Base-by-base conservation (phyloP, 2,329 filamentous ascomycete genomes). In the Fusarium sublunatum region DNA sequence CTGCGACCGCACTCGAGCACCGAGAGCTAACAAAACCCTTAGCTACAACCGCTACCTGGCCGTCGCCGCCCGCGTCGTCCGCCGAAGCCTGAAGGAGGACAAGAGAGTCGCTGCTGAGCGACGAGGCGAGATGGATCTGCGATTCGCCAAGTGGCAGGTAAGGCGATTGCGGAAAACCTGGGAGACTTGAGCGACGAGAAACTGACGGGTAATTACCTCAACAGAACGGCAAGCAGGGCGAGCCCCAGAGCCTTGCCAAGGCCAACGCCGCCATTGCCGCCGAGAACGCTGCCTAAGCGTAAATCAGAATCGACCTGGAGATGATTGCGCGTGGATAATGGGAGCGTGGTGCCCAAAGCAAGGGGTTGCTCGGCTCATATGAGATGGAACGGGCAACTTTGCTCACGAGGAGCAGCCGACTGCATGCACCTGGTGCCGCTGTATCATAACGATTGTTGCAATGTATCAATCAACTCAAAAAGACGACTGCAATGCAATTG, bases 11-110 rank as follows among this genome's bases (percentile, higher is more conserved):
- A 44, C 40, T 57, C 59, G 61, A 72, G 35, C 38, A 52, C 52
- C 66, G 50, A 67, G 58, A 69, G 71, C 79, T 79, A 75, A 79
- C 74, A 59, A 52, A 54, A 31, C 65, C 53, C 50, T 65, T 65
- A 99, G 95, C 84, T 99, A 99, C 92, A 99, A 99, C 90, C 95
- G 93, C 84, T 98, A 97, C 89, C 89, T 99, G 78, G 89, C 93
- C 77, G 88, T 99, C 82, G 93, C 95, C 76, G 88, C 93, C 81
- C 93, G 93, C 81, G 91, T 92, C 77, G 91, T 99, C 79, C 95
- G 96, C 83, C 91, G 92, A 79, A 96, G 93, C 79, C 86, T 99
- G 79, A 97, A 98, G 87, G 95, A 99, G 76, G 92, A 95, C 57
- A 90, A 93, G 84, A 88, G 95, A 82, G 80, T 97, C 70, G 78